Evolutionary conservation across 2,329 filamentous ascomycete species (phyloP).

Genomic region (Amylocarpus encephaloides): DNA sequence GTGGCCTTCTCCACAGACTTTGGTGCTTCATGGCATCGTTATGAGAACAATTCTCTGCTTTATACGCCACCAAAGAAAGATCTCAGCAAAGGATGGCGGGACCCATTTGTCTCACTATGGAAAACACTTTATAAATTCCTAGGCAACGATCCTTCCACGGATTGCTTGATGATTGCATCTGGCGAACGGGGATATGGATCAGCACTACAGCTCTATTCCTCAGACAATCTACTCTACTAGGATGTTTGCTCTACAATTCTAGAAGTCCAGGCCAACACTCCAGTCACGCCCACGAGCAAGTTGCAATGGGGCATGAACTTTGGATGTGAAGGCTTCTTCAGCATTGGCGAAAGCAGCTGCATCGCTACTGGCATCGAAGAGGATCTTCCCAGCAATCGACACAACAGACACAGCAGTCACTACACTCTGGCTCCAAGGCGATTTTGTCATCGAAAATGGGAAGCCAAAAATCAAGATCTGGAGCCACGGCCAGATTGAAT

Average conservation of each 20-base stretch:
- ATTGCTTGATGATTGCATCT: slow-evolving; percentile 22
- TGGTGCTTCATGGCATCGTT: slow-evolving; percentile 20
- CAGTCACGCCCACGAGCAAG: slow-evolving; percentile 9
- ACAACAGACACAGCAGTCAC: slow-evolving; percentile 7
- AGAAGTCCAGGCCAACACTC: slow-evolving; percentile 8
- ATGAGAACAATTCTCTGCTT: slow-evolving; percentile 19
- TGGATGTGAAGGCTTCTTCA: slow-evolving; percentile 22
- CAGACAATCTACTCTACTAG: slow-evolving; percentile 19
- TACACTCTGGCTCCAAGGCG: slow-evolving; percentile 15
- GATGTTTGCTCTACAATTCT: slow-evolving; percentile 12
- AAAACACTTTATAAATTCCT: slow-evolving; percentile 12
- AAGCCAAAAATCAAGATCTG: slow-evolving; percentile 16
- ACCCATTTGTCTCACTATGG: slow-evolving; percentile 21
- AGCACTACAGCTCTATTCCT: slow-evolving; percentile 18
- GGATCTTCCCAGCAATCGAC: slow-evolving; percentile 11
- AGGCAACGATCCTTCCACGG: slow-evolving; percentile 2
- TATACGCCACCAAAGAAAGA: slow-evolving; percentile 11
- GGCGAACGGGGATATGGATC: slow-evolving; percentile 14
- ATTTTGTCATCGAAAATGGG: slow-evolving; percentile 13
- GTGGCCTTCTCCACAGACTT: slow-evolving; percentile 20
- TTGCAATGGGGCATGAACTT: slow-evolving; percentile 19
- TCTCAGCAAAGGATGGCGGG: slow-evolving; percentile 19
- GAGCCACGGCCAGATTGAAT: slow-evolving; percentile 18
- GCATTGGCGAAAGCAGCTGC: slow-evolving; percentile 18
- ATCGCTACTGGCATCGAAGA: slow-evolving; percentile 19